Evolutionary conservation across 1,139 yeast genomes (phyloP), one percentile per base, ranked within the genome.

Genomic region (Diutina neorugosa): DNA sequence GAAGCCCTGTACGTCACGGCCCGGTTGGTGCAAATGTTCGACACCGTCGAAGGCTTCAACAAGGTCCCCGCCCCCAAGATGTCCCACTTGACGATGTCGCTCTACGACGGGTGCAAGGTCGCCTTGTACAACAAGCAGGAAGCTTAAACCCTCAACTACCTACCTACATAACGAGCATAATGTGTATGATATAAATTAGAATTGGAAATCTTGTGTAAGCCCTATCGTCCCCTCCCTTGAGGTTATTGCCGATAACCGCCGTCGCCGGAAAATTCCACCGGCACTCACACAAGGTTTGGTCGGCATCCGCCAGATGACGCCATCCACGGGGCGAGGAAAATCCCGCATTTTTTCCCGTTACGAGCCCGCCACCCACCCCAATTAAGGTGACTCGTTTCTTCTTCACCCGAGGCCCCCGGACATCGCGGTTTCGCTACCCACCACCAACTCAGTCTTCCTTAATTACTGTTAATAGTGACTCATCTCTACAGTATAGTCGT

Each of bases 1-100:
- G 84, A 80, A 63, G 78, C 80, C 3, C 68, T 76, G 3, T 78
- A 77, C 57, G 71, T 74, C 9, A 59, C 74, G 44, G 69, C 68
- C 14, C 65, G 82, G 54, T 61, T 79, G 52, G 44, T 52, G 11
- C 67, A 64, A 54, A 53, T 58, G 52, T 64, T 64, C 47, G 57
- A 40, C 44, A 12, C 31, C n/a, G 20, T 50, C 18, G 52, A 46
- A 27, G n/a, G 18, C 7, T 46, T 46, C 21, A 18, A 46, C 50
- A 25, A 23, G n/a, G 23, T n/a, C 23, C 37, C 37, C 19, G 19
- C 40, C n/a, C 25, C 20, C 12, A 46, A 46, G 50, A 4, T 46
- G 50, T 46, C 50, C n/a, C 50, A 46, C 50, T 46, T 46, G 50
- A 46, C 50, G 20, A 46, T 46, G 50, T 51, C 52, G 40, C 41